Conservation (phyloP, 2,329 filamentous ascomycete species). For the Beauveria sp. region DNA sequence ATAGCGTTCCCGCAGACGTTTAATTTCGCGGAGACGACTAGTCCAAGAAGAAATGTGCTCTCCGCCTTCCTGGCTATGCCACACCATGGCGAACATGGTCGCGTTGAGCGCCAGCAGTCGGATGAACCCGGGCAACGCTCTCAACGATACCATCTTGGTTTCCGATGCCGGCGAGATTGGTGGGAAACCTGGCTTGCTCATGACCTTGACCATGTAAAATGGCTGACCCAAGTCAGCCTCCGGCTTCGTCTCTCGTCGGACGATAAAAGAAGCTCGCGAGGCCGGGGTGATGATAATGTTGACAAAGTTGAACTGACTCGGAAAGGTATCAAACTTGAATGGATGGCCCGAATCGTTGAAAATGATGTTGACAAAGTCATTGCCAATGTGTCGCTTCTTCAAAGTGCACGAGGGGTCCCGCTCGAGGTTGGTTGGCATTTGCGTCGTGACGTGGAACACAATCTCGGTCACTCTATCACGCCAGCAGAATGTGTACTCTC, state of each 20-base stretch:
- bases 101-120: constrained; percentile 86
- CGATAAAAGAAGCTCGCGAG: constrained; percentile 68
- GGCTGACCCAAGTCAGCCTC: constrained; percentile 32
- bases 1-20: constrained; percentile 66
- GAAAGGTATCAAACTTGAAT: constrained; percentile 86
- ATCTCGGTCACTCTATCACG: constrained; percentile 91
- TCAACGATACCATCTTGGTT: constrained; percentile 79
- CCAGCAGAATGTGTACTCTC: constrained; percentile 87
- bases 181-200: constrained; percentile 83
- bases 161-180: constrained; percentile 85
- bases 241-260: constrained; percentile 42
- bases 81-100: constrained; percentile 88
- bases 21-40: constrained; percentile 77
- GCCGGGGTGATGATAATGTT: constrained; percentile 93
- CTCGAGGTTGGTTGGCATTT: constrained; percentile 87
- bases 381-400: constrained; percentile 95
- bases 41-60: constrained; percentile 89
- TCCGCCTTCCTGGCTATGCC: constrained; percentile 67
- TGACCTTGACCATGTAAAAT: constrained; percentile 85
- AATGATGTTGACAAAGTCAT: constrained; percentile 96
- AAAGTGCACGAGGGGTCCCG: constrained; percentile 66
- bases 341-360: constrained; percentile 93
- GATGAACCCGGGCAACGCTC: constrained; percentile 76
- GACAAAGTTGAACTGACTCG: constrained; percentile 92
- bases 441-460: constrained; percentile 89